Base-by-base conservation (phyloP, 108 stramenopile species). In the Epithemia pelagica region DNA sequence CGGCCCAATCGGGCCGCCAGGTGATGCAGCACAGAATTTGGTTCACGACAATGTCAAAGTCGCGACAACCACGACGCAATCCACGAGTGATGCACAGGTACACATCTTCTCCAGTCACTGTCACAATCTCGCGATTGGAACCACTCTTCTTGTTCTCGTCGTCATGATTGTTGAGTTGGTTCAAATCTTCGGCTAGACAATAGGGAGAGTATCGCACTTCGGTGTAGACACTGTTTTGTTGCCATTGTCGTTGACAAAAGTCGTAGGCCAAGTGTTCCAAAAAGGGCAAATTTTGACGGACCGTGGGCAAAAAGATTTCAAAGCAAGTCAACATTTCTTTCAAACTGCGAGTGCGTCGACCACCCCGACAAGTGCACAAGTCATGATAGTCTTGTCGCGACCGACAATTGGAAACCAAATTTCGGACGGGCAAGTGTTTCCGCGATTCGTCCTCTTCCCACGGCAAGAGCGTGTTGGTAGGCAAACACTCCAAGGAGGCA, bases 161-260 rank as follows among this genome's bases (percentile, higher is more conserved):
- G n/a, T 61, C 61, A 58, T 80, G 66, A 15, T 69, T 65, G 37
- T 46, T 46, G 37, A 10, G 5, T 5, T 5, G 5, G 37, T 46
- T 46, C 10, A 46, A 10, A 46, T 15, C 37, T 2, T 72, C 71
- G 28, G 69, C 51, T 28, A 89, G 71, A 28, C 83, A 61, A 69
- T 82, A 82, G 15, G 87, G 84, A 20, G 82, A 83, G 59, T 89
- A 89, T n/a, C 87, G 71, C 23, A 82, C 79, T 64, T 89, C 87
- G 1, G 87, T 85, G 65, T 89, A 89, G 22, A 89, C 68, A 0
- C 79, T 65, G 64, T 84, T 78, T 54, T 89, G 84, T 61, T 85
- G 70, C 27, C 59, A 70, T 62, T 89, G 87, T 3, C 81, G 74
- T 25, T 63, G 51, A 20, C 73, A 75, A 71, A 89, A 89, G 63